Conservation (phyloP, 768 basidiomycete species). For the Pluteus cervinus region DNA sequence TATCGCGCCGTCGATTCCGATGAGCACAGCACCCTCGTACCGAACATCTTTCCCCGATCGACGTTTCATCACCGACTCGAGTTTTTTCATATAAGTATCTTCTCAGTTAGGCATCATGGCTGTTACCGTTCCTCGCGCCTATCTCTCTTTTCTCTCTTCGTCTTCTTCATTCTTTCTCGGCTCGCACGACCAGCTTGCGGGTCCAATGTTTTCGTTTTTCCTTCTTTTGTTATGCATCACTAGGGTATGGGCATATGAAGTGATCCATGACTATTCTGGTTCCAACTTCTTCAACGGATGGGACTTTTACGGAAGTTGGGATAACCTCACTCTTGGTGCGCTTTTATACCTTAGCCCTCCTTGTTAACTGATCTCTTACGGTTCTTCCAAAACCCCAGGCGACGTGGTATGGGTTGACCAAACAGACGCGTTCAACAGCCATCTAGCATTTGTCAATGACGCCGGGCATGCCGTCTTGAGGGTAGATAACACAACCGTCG, state of each 20-base stretch:
- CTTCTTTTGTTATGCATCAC: slow-evolving; percentile 13
- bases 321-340: slow-evolving; percentile 43
- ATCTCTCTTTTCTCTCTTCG: too few species aligned
- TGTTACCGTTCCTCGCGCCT: too few species aligned
- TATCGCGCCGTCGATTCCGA: too few species aligned
- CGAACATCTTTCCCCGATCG: too few species aligned
- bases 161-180: too few species aligned
- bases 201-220: too few species aligned
- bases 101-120: too few species aligned
- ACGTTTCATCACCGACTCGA: too few species aligned
- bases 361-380: slow-evolving; percentile 1
- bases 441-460: slow-evolving; percentile 55
- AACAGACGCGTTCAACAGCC: slow-evolving; percentile 36
- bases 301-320: slow-evolving; percentile 46
- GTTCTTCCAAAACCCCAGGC: slow-evolving; percentile 35
- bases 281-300: slow-evolving; percentile 48
- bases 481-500: slow-evolving; percentile 60
- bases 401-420: slow-evolving; percentile 56
- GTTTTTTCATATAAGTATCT: too few species aligned
- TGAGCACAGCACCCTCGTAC: too few species aligned
- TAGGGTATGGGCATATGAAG: slow-evolving; percentile 24
- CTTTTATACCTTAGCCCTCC: not conserved
- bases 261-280: slow-evolving; percentile 41
- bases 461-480: slow-evolving; percentile 63
- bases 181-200: too few species aligned